Evolutionary conservation across 208 protist genomes (phyloP), one percentile per base, ranked within the genome.

Genomic region (Trypanosoma grayi): DNA sequence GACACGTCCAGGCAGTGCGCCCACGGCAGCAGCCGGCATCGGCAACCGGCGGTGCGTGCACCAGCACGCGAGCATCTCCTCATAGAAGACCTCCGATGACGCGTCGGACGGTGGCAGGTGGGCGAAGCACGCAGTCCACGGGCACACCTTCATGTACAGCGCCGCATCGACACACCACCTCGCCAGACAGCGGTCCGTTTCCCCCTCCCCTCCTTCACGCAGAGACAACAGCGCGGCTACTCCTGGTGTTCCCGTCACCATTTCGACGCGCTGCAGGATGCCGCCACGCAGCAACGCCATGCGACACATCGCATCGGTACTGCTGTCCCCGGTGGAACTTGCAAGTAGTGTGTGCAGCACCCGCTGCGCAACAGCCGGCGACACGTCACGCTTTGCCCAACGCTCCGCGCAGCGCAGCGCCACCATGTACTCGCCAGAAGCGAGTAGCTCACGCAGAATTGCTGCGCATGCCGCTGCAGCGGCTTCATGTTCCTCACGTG

Each of bases 111-210:
- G 20, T 18, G 1, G 24, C 3, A 46, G 30, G n/a, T 44, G 45
- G 16, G 31, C n/a, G 16, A 37, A 56, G 9, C 31, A 54, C n/a
- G 47, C 2, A 11, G 33, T 47, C 59, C 59, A 65, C 25, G 34
- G 34, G 22, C 34, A 36, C 9, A 10, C 18, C 11, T 47, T 13
- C 36, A 47, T 65, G 46, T 65, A n/a, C 59, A 44, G 13, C 22
- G 59, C 59, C 8, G 28, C 59, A 37, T 65, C 59, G 16, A 56
- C 59, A 33, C 37, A 65, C 59, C 59, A 65, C 47, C 59, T 46
- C 7, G 47, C 59, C 30, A 55, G 36, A 28, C 41, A 33, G 28
- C 36, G 47, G 47, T 65, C 24, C 25, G 39, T 20, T 36, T 59
- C 53, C 7, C 39, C 34, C 25, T 30, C 11, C 7, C 47, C 31